Conservation (phyloP, 106 monocot genomes). For the Dendrobium huoshanense region DNA sequence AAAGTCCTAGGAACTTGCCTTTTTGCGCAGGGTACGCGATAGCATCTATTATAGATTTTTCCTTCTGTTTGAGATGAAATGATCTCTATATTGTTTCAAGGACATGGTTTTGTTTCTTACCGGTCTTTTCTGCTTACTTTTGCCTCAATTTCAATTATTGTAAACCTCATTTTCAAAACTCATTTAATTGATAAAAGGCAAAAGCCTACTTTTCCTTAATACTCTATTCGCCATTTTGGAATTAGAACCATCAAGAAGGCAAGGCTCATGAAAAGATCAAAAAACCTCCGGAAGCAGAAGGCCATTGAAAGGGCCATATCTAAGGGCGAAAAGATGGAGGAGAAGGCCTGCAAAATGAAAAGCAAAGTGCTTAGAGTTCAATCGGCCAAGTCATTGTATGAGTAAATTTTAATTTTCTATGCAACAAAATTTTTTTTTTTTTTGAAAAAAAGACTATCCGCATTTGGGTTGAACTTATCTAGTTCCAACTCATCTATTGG, state of each 20-base stretch:
- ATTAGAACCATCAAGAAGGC: conserved; percentile 30
- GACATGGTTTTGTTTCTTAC: neutral
- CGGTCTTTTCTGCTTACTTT: neutral
- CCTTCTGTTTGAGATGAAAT: too few relatives aligned
- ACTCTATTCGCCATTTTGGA: neutral
- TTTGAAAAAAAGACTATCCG: too few relatives aligned
- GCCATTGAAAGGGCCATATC: conserved; percentile 22
- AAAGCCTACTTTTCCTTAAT: neutral
- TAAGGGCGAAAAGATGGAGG: conserved; percentile 19
- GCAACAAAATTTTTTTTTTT: neutral
- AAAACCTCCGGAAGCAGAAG: conserved; percentile 33
- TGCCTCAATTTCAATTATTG: neutral
- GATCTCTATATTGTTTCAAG: neutral
- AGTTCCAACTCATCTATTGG: neutral
- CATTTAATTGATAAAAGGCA: neutral
- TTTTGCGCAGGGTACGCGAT: too few relatives aligned
- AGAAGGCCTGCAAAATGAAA: conserved; percentile 22
- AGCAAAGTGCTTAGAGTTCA: conserved; percentile 26
- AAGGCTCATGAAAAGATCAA: conserved; percentile 15
- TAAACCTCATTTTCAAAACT: neutral
- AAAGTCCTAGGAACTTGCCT: too few relatives aligned
- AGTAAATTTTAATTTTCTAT: conserved; percentile 3
- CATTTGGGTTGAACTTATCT: neutral
- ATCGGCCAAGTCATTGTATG: conserved; percentile 42
- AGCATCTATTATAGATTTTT: too few relatives aligned